Base-by-base conservation (phyloP, 1,284 basidiomycete genomes). In the Leccinum insolens region DNA sequence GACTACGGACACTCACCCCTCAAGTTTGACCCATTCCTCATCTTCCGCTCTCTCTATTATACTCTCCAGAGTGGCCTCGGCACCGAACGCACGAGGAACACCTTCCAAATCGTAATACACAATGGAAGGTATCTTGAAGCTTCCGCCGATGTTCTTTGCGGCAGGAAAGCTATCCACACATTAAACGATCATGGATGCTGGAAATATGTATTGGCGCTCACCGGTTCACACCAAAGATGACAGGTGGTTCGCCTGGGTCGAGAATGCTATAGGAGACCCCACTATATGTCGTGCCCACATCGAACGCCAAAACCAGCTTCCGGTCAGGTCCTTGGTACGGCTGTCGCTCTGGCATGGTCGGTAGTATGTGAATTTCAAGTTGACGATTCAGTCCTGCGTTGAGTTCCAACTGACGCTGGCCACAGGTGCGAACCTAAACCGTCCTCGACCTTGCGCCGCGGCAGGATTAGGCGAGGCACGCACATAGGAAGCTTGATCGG, bases 81-180 rank as follows among this genome's bases (percentile, higher is more conserved):
- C 83, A 25, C 86, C 86, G 22, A 84, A 83, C 0, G 84, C 84
- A 37, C 76, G 80, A 71, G 85, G 76, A n/a, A 68, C 70, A 1
- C 84, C 84, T 4, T 75, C 69, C 20, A 67, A 58, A 69, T 87
- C 84, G 68, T 88, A 88, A 73, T 82, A 87, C 65, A 85, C 78
- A 55, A 87, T 80, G 3, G 86, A 82, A n/a, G 86, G 85, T 69
- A 88, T 86, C 75, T 87, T 88, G 61, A 83, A 84, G 72, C 83
- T 82, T 64, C 85, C 84, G 4, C 84, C 85, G 55, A 83, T 80
- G 71, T 83, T 82, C 63, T 85, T 84, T 69, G 86, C 86, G 8
- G 82, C 84, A 15, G 86, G 86, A 65, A 83, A 88, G 61, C 86
- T 87, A 69, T 61, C 5, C 37, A 7, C 7, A 20, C 0, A n/a